phyloP scores from a whole-genome alignment of 2,329 filamentous ascomycete species.

The Xylariaceae sp. region DNA sequence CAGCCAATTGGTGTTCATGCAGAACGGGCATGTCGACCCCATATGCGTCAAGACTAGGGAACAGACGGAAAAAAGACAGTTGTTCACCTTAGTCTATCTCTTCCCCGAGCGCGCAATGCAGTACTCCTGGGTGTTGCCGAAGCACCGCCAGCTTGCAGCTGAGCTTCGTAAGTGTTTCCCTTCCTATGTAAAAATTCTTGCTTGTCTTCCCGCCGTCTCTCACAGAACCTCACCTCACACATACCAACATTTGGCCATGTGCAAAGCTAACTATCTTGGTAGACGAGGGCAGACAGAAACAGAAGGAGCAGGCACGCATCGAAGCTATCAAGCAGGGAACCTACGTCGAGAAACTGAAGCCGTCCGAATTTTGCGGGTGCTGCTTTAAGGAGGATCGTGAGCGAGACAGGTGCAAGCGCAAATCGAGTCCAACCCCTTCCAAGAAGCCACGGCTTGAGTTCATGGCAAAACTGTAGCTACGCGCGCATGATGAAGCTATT shows the following conservation, averaged over 20 bases:
- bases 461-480: not conserved
- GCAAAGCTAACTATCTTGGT: not conserved
- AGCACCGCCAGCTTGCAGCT: slow-evolving; percentile 46
- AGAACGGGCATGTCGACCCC: slow-evolving; percentile 36
- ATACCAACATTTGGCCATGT: not conserved
- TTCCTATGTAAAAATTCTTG: not conserved
- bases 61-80: slow-evolving; percentile 35
- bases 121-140: slow-evolving; percentile 52
- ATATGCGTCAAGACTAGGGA: slow-evolving; percentile 32
- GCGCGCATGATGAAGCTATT: too few species aligned
- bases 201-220: not conserved
- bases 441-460: not conserved
- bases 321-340: slow-evolving; percentile 27
- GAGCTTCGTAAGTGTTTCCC: slow-evolving; percentile 48
- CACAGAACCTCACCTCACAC: not conserved
- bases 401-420: slow-evolving; percentile 21
- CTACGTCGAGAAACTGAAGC: slow-evolving; percentile 31
- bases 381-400: slow-evolving; percentile 34
- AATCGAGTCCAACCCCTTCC: not conserved
- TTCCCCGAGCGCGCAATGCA: slow-evolving; percentile 54
- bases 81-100: slow-evolving; percentile 43
- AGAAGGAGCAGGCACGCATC: slow-evolving; percentile 25
- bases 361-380: slow-evolving; percentile 34
- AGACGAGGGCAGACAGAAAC: slow-evolving; percentile 31
- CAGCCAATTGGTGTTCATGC: slow-evolving; percentile 30